Conservation (phyloP, 352 stramenopile genomes). For the Hyaloperonospora arabidopsidis region DNA sequence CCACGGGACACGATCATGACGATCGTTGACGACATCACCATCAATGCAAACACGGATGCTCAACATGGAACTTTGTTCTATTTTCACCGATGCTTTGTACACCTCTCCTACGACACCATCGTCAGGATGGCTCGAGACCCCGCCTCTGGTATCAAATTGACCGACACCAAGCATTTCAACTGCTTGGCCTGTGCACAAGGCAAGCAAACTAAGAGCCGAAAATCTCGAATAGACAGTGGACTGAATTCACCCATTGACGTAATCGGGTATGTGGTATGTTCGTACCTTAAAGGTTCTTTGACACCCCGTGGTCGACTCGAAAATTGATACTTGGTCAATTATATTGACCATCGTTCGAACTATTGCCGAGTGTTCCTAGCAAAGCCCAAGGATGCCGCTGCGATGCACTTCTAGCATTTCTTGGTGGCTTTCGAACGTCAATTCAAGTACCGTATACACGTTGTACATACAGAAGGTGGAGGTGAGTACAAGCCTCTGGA, state of each 20-base stretch:
- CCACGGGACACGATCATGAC: background rate
- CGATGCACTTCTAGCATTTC: background rate
- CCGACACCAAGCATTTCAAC: too few species aligned
- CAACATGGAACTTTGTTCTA: too few species aligned
- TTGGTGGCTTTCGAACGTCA: background rate
- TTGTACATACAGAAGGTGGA: background rate
- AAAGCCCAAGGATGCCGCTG: background rate
- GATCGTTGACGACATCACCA: too few species aligned
- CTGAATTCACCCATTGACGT: background rate
- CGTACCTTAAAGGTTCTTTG: background rate
- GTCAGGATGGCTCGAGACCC: too few species aligned
- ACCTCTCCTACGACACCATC: too few species aligned
- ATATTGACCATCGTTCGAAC: background rate
- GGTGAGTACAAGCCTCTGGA: background rate
- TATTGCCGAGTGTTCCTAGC: background rate
- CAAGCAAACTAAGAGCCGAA: too few species aligned
- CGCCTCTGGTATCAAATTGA: too few species aligned
- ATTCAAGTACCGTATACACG: background rate
- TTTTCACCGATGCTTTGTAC: too few species aligned
- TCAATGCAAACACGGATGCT: too few species aligned
- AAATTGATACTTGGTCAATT: background rate
- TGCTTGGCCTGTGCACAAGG: too few species aligned
- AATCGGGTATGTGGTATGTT: background rate
- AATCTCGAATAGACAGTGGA: background rate
- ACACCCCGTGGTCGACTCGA: background rate